Evolutionary conservation across 345 rosid species (phyloP).

Genomic region (Kernera saxatilis): DNA sequence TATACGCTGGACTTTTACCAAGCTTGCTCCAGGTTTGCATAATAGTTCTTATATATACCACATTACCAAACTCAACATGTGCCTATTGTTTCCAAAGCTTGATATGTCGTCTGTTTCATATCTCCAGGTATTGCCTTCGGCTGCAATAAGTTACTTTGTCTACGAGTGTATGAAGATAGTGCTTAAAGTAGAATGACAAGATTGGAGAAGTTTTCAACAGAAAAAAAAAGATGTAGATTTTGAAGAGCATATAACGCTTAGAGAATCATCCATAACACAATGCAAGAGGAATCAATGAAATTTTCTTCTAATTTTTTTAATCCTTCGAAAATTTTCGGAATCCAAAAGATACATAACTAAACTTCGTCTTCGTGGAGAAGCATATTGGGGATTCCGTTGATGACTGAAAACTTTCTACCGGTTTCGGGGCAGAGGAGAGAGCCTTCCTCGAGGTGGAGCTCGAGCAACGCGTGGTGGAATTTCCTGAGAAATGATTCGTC

Average conservation of each 20-base stretch:
- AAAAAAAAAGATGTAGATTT: neutral
- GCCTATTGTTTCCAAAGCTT: neutral
- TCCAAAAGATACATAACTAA: neutral
- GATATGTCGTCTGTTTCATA: neutral
- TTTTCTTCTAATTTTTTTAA: neutral
- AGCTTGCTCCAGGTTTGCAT: conserved; percentile 81
- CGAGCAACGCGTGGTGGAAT: conserved; percentile 74
- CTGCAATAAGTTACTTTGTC: conserved; percentile 80
- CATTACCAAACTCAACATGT: neutral
- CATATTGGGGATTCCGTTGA: conserved; percentile 81
- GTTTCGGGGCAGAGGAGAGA: conserved; percentile 77
- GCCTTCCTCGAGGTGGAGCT: conserved; percentile 77
- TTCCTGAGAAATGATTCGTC: conserved; percentile 50
- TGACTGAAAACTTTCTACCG: conserved; percentile 52
- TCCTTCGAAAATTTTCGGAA: neutral
- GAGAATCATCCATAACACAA: neutral
- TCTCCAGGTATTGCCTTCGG: conserved; percentile 85
- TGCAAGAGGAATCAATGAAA: neutral
- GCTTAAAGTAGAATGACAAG: conserved; percentile 61
- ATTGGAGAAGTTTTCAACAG: neutral
- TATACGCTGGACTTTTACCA: conserved; percentile 77
- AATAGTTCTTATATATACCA: neutral
- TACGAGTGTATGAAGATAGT: conserved; percentile 89
- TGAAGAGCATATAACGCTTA: neutral
- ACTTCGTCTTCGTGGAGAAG: conserved; percentile 87